Conservation (phyloP, 2,329 filamentous ascomycete genomes). For the Pseudogymnoascus sp. region DNA sequence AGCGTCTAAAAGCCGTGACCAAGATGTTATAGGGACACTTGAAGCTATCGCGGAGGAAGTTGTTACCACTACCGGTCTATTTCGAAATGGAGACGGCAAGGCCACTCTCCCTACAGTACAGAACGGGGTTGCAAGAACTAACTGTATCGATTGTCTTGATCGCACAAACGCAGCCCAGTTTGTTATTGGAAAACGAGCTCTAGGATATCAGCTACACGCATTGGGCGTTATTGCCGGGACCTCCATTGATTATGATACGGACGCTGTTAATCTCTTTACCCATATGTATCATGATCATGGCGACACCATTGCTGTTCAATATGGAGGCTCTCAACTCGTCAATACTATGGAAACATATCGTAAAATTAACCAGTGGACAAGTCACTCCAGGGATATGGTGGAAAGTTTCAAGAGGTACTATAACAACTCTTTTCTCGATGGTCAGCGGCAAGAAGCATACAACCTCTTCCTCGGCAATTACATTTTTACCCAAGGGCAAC, state of each 20-base stretch:
- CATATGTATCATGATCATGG: slow-evolving; percentile 98
- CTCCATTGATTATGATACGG: slow-evolving; percentile 83
- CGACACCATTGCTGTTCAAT: slow-evolving; percentile 95
- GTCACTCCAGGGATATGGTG: slow-evolving; percentile 95
- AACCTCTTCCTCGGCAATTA: slow-evolving; percentile 97
- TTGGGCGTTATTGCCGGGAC: slow-evolving; percentile 76
- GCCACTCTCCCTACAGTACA: slow-evolving; percentile 63
- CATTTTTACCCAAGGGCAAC: slow-evolving; percentile 74
- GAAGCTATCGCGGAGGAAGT: slow-evolving; percentile 86
- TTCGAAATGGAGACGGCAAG: slow-evolving; percentile 76
- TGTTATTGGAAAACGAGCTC: slow-evolving; percentile 87
- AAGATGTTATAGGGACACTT: slow-evolving; percentile 88
- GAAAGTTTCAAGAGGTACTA: slow-evolving; percentile 99
- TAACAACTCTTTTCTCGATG: slow-evolving; percentile 96
- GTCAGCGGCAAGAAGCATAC: slow-evolving; percentile 95
- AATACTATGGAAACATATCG: slow-evolving; percentile 99
- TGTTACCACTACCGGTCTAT: slow-evolving; percentile 79
- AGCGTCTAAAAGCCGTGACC: slow-evolving; percentile 81
- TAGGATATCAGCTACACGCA: slow-evolving; percentile 86
- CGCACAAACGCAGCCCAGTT: slow-evolving; percentile 97
- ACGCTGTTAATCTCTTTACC: slow-evolving; percentile 91
- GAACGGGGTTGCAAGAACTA: slow-evolving; percentile 87
- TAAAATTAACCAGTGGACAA: slow-evolving; percentile 98
- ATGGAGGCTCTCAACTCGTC: slow-evolving; percentile 92
- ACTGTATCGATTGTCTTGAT: slow-evolving; percentile 96